A percentile compares a stretch with the other conserved stretches of the same genome.
phyloP scores from a whole-genome alignment of 2,329 filamentous ascomycete species.

The Aspergillus uvarum region DNA sequence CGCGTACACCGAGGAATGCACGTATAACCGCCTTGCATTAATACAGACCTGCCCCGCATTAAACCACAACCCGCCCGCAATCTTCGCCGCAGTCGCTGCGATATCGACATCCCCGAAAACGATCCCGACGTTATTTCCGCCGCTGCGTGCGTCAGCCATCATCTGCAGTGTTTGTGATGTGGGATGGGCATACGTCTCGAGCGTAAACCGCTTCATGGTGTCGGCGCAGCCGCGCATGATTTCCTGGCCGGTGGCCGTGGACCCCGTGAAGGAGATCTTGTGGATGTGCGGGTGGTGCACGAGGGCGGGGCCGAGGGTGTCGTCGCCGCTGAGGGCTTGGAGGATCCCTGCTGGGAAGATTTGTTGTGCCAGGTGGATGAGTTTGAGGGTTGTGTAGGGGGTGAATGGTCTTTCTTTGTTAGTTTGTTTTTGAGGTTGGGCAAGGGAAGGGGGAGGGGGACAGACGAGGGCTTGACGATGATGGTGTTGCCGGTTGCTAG shows the following conservation, averaged over 20 bases:
- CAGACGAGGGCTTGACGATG: too few species aligned
- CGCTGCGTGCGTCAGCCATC: not conserved
- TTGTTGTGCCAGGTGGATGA: too few species aligned
- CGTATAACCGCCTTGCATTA: not conserved
- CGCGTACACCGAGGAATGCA: not conserved
- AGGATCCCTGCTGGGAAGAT: too few species aligned
- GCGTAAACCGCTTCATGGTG: not conserved
- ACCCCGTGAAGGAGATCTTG: not conserved
- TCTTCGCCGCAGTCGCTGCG: not conserved
- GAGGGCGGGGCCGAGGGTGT: not conserved
- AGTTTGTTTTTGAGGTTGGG: too few species aligned
- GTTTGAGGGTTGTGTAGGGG: too few species aligned
- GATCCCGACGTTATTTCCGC: not conserved
- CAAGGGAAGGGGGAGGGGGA: too few species aligned
- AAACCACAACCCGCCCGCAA: not conserved
- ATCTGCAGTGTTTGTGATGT: too few species aligned
- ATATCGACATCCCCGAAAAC: not conserved
- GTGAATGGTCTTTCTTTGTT: too few species aligned
- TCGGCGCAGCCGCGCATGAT: not conserved
- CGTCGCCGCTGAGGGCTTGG: too few species aligned
- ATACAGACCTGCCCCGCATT: not conserved
- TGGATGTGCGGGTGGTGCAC: not conserved
- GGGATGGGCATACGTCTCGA: too few species aligned
- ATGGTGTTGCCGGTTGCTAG: too few species aligned
- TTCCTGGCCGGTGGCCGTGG: not conserved